phyloP scores from a whole-genome alignment of 768 basidiomycete species.

The Suillus cothurnatus region DNA sequence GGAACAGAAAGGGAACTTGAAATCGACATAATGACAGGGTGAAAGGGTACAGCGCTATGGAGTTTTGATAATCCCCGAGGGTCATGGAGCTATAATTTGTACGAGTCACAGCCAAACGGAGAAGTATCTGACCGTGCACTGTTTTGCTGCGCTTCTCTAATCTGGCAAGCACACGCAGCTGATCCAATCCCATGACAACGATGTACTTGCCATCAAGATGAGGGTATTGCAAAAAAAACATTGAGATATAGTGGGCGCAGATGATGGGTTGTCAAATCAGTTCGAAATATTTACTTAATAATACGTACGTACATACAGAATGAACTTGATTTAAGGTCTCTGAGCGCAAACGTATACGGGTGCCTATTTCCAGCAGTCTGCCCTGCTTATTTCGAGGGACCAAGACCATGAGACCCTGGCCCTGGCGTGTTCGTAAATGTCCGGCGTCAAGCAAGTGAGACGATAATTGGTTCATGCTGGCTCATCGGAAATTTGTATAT shows the following conservation, averaged over 20 bases:
- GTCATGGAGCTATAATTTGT: slow-evolving; percentile 3
- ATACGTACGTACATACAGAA: background rate
- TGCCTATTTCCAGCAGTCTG: background rate
- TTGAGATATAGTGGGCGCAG: background rate
- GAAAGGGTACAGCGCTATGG: background rate
- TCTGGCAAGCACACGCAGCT: background rate
- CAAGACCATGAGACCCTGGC: background rate
- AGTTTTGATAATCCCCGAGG: background rate
- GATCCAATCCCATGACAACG: slow-evolving; percentile 19
- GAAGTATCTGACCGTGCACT: background rate
- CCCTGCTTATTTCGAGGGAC: background rate
- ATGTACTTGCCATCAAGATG: slow-evolving; percentile 14
- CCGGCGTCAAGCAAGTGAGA: background rate
- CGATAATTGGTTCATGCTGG: background rate
- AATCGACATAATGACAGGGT: slow-evolving; percentile 3
- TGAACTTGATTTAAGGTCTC: background rate
- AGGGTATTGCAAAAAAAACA: background rate
- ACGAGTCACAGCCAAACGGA: background rate
- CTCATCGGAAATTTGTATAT: background rate
- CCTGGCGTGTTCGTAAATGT: slow-evolving; percentile 2
- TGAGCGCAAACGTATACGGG: background rate
- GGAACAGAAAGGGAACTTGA: background rate
- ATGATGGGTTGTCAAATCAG: background rate
- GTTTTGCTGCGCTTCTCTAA: background rate
- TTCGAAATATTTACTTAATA: background rate